A percentile compares a stretch with the other conserved stretches of the same genome.
Conservation (phyloP, 139 green algal species). For the Parachlorella kessleri region DNA sequence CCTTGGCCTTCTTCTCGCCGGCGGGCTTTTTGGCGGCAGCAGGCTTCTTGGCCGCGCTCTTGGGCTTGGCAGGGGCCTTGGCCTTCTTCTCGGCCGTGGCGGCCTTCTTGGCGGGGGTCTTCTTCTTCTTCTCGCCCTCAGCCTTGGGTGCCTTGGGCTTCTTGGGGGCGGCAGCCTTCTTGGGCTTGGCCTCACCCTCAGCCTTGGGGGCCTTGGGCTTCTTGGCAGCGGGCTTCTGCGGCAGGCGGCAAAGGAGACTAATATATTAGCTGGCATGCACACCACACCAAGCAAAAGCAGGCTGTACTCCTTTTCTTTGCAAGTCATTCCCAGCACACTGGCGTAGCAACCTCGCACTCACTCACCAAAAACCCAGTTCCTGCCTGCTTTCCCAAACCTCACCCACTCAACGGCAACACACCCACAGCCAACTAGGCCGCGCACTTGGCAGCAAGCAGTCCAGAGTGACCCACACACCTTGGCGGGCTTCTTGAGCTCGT, state of each 20-base stretch:
- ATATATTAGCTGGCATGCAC: neutral
- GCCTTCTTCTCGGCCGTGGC: neutral
- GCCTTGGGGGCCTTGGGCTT: neutral
- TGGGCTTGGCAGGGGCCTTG: conserved; percentile 44
- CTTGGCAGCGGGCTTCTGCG: neutral
- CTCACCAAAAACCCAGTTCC: neutral
- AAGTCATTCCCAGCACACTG: neutral
- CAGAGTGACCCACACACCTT: neutral
- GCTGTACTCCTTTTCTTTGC: neutral
- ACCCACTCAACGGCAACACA: neutral
- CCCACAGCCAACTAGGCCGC: neutral
- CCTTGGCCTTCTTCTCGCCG: neutral
- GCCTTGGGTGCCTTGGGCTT: neutral
- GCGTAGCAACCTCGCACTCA: too few relatives aligned
- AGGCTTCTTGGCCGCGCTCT: conserved; percentile 29
- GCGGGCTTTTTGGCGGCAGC: conserved; percentile 25
- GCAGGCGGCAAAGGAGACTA: neutral
- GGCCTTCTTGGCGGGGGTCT: conserved; percentile 6
- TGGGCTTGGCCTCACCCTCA: neutral
- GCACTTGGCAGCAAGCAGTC: neutral
- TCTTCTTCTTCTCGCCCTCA: neutral
- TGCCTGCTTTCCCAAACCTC: neutral
- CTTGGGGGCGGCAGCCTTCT: neutral
- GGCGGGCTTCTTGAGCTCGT: conserved; percentile 45
- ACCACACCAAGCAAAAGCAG: neutral